Evolutionary conservation across 2,329 filamentous ascomycete species (phyloP).

Genomic region (Trichothecium roseum): DNA sequence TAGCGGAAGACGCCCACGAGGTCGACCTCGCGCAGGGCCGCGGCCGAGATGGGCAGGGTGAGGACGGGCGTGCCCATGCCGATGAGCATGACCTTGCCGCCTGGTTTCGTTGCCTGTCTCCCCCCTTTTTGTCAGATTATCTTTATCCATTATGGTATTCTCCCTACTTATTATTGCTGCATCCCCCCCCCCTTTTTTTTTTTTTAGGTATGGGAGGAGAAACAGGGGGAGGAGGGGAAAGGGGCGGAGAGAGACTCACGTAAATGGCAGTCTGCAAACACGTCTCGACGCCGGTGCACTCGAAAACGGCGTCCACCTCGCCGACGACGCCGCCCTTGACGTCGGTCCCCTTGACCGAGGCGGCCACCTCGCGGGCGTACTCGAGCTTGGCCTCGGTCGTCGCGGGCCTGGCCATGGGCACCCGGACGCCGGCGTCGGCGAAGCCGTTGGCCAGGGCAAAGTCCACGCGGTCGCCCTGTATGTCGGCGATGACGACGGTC

Average conservation of each 20-base stretch:
- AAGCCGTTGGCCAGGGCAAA: conserved; percentile 48
- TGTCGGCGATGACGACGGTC: conserved; percentile 43
- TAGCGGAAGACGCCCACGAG: conserved; percentile 64
- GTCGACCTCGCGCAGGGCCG: conserved; percentile 60
- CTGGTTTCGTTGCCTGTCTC: conserved; percentile 46
- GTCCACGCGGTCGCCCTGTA: conserved; percentile 42
- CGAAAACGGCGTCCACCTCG: conserved; percentile 59
- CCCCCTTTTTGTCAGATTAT: conserved; percentile 2
- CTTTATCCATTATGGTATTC: too few species aligned
- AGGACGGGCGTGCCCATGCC: conserved; percentile 65
- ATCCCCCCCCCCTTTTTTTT: too few species aligned
- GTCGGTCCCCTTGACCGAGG: conserved; percentile 24
- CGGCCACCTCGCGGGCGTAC: conserved; percentile 39
- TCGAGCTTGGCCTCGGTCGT: conserved; percentile 42
- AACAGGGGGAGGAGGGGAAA: too few species aligned
- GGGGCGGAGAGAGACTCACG: conserved; percentile 29
- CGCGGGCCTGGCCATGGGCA: conserved; percentile 36
- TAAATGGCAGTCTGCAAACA: conserved; percentile 70
- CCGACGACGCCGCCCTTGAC: conserved; percentile 37
- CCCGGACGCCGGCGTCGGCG: conserved; percentile 40
- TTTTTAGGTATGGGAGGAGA: not conserved
- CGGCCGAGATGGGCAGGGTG: conserved; percentile 57
- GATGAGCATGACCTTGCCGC: conserved; percentile 59
- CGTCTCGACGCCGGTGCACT: conserved; percentile 70
- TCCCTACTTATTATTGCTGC: too few species aligned